These are phyloP conservation scores for Cetraspora pellucida DNA, from an alignment of 192 early-diverging fungal genomes.

Conservation along the genomic window DNA sequence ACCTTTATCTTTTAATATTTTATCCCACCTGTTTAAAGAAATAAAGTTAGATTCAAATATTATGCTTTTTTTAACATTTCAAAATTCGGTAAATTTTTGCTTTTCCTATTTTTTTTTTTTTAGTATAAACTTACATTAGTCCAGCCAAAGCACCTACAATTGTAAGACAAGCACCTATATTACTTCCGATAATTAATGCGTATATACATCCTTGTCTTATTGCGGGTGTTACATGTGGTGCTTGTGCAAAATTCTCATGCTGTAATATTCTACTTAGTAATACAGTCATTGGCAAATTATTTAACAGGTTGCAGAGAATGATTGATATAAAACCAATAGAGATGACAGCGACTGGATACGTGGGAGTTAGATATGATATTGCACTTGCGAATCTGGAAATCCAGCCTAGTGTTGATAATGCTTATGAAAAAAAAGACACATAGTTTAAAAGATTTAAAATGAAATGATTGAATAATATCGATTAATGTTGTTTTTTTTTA, in stretches of 20 bases:
- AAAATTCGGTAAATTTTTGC: too few relatives aligned
- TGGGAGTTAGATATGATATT: constrained; percentile 54
- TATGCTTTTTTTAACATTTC: constrained; percentile 7
- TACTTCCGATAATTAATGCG: constrained; percentile 75
- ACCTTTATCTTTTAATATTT: constrained; percentile 56
- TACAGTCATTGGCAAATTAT: constrained; percentile 89
- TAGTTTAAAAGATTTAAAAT: neutral
- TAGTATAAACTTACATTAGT: constrained; percentile 50
- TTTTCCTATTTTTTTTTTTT: too few relatives aligned
- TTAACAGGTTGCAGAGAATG: constrained; percentile 72
- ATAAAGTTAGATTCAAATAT: constrained; percentile 3
- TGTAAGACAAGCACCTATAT: constrained; percentile 82
- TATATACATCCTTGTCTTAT: constrained; percentile 63
- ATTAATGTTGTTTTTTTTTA: neutral
- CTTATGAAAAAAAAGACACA: neutral
- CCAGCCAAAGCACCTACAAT: constrained; percentile 77
- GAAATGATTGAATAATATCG: neutral
- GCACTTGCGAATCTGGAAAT: constrained; percentile 64
- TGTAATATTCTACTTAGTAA: constrained; percentile 73
- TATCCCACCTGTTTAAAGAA: constrained; percentile 46
- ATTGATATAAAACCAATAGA: constrained; percentile 63
- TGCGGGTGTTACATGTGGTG: constrained; percentile 39
- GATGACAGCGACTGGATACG: constrained; percentile 61
- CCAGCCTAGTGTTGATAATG: constrained; percentile 67
- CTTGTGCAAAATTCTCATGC: constrained; percentile 60